These are phyloP conservation scores for Flaveria sonorensis DNA, from an alignment of 129 eudicot genomes.

Conservation along the genomic window DNA sequence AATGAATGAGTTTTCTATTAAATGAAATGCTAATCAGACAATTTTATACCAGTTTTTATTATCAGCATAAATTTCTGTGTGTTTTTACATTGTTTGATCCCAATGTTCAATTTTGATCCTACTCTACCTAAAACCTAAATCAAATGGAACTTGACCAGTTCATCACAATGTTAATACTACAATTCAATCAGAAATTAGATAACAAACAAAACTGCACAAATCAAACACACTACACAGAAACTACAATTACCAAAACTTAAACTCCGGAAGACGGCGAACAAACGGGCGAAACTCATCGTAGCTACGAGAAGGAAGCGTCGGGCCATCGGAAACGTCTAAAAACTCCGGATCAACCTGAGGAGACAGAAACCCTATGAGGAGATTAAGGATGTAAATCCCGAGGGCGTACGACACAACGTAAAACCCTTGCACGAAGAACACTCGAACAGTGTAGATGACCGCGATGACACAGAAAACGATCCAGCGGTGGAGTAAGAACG, in stretches of 20 bases:
- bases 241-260: constrained; percentile 58
- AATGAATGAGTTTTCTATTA: too few species aligned
- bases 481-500: constrained; percentile 79
- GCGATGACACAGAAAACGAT: constrained; percentile 53
- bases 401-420: constrained; percentile 84
- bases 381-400: constrained; percentile 73
- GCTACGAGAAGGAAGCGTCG: constrained; percentile 57
- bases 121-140: constrained; percentile 22
- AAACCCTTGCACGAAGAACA: constrained; percentile 70
- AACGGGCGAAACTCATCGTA: constrained; percentile 97
- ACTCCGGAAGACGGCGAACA: constrained; percentile 78
- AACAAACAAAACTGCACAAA: background rate
- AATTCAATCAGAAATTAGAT: background rate
- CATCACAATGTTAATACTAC: background rate
- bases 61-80: background rate
- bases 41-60: background rate
- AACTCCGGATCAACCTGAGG: constrained; percentile 87
- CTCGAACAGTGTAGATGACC: constrained; percentile 51
- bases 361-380: constrained; percentile 77
- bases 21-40: too few species aligned
- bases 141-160: constrained; percentile 1
- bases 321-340: constrained; percentile 56
- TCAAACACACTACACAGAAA: background rate
- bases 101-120: background rate
- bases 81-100: background rate